Conservation (phyloP, 768 basidiomycete species). For the Suillus alpinus region DNA sequence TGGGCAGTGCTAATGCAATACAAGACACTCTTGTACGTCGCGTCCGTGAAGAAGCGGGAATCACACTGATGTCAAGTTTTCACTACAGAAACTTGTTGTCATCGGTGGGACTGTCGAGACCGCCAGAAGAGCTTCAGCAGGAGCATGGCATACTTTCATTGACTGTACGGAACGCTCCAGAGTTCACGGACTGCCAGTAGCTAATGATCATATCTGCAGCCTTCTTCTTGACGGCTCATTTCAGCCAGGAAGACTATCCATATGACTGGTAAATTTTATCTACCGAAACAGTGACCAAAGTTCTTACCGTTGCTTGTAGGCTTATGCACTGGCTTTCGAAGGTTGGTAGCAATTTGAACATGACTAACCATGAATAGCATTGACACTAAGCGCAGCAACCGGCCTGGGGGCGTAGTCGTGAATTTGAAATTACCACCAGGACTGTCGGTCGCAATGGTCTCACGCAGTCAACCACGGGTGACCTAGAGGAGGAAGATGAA, state of each 20-base stretch:
- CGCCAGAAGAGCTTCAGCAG: conserved; percentile 73
- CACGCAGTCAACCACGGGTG: conserved; percentile 67
- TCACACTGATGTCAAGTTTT: conserved; percentile 5
- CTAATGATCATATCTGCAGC: conserved; percentile 40
- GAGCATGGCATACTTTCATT: conserved; percentile 87
- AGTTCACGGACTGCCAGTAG: not conserved
- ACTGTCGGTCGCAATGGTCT: conserved; percentile 63
- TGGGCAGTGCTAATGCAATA: conserved; percentile 58
- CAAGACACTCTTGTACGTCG: conserved; percentile 73
- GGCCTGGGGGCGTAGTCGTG: conserved; percentile 83
- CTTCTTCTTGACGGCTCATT: conserved; percentile 88
- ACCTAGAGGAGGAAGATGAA: conserved; percentile 77
- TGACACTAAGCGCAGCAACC: conserved; percentile 62
- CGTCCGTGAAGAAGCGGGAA: not conserved
- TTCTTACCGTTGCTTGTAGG: conserved; percentile 39
- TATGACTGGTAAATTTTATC: conserved; percentile 66
- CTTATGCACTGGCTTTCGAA: conserved; percentile 89
- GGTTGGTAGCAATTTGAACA: conserved; percentile 36
- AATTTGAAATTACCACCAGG: conserved; percentile 88
- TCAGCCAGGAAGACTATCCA: conserved; percentile 84
- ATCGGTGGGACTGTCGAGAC: conserved; percentile 89
- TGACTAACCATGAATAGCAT: conserved; percentile 4
- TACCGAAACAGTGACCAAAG: not conserved
- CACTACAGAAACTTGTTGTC: conserved; percentile 76
- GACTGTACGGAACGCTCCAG: conserved; percentile 52